Conservation (phyloP, 257 asterid species). For the Ophiorrhiza pumila region DNA sequence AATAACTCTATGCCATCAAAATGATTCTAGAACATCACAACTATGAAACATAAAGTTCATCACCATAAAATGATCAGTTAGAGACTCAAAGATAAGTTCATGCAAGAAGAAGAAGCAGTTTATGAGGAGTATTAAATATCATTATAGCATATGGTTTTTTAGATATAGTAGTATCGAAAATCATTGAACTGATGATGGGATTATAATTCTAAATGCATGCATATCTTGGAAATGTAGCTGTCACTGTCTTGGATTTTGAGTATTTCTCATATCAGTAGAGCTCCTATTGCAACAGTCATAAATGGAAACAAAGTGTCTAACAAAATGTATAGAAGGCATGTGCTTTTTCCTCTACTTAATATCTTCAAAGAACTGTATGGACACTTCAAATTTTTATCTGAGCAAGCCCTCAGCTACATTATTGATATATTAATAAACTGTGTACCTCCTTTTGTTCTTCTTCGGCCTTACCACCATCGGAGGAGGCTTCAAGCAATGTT, state of each 20-base stretch:
- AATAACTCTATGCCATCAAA: not conserved
- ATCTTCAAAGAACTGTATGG: not conserved
- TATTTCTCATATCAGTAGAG: not conserved
- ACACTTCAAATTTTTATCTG: not conserved
- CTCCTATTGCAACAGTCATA: not conserved
- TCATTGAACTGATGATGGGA: not conserved
- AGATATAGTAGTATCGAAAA: not conserved
- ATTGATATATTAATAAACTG: not conserved
- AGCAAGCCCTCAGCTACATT: too few species aligned
- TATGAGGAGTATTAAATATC: not conserved
- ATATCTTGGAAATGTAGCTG: constrained; percentile 1
- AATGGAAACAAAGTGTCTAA: too few species aligned
- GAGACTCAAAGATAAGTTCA: not conserved
- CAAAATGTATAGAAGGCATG: not conserved
- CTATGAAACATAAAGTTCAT: not conserved
- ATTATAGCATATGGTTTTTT: not conserved
- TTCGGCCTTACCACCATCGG: constrained; percentile 69
- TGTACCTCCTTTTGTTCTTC: constrained; percentile 95
- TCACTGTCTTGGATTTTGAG: too few species aligned
- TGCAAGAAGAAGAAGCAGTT: not conserved
- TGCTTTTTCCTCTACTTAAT: not conserved
- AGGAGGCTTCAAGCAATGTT: constrained; percentile 82
- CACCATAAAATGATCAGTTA: not conserved
- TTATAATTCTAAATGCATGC: not conserved
- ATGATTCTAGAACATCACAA: not conserved